These are phyloP conservation scores for Malassezia psittaci DNA, from an alignment of 1,284 basidiomycete species.

Conservation along the genomic window DNA sequence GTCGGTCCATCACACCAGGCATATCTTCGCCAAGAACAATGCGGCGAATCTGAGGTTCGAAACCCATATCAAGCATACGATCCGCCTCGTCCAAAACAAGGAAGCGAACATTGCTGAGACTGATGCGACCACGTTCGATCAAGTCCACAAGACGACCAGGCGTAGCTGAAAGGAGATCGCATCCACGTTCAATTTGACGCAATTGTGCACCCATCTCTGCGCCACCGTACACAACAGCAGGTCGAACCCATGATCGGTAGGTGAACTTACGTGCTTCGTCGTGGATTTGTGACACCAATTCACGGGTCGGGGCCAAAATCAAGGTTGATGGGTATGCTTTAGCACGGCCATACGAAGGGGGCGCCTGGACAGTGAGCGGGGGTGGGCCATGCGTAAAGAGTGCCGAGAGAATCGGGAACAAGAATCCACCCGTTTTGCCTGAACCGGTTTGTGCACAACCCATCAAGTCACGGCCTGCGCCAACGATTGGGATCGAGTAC, in stretches of 20 bases:
- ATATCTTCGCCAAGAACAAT: slow-evolving; percentile 98
- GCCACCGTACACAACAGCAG: slow-evolving; percentile 97
- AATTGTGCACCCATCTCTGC: slow-evolving; percentile 94
- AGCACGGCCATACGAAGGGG: slow-evolving; percentile 58
- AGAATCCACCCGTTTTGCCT: slow-evolving; percentile 96
- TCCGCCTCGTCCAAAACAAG: slow-evolving; percentile 98
- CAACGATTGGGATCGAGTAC: slow-evolving; percentile 98
- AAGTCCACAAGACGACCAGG: slow-evolving; percentile 96
- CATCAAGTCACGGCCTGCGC: slow-evolving; percentile 83
- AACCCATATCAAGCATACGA: slow-evolving; percentile 99
- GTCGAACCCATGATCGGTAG: slow-evolving; percentile 97
- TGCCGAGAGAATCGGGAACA: slow-evolving; percentile 96
- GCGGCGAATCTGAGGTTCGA: slow-evolving; percentile 96
- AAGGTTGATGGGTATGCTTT: slow-evolving; percentile 93
- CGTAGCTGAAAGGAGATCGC: slow-evolving; percentile 93
- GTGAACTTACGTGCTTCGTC: slow-evolving; percentile 98
- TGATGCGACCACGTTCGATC: slow-evolving; percentile 94
- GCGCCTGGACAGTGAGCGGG: slow-evolving; percentile 56
- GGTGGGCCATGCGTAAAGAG: slow-evolving; percentile 75
- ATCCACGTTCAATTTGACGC: slow-evolving; percentile 86
- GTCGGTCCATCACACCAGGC: slow-evolving; percentile 80
- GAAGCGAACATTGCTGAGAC: slow-evolving; percentile 89
- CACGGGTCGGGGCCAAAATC: slow-evolving; percentile 92
- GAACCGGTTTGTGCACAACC: slow-evolving; percentile 99
- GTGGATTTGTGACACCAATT: slow-evolving; percentile 97